Evolutionary conservation across 2,329 filamentous ascomycete genomes (phyloP).

Genomic region (Verticillium isaacii): DNA sequence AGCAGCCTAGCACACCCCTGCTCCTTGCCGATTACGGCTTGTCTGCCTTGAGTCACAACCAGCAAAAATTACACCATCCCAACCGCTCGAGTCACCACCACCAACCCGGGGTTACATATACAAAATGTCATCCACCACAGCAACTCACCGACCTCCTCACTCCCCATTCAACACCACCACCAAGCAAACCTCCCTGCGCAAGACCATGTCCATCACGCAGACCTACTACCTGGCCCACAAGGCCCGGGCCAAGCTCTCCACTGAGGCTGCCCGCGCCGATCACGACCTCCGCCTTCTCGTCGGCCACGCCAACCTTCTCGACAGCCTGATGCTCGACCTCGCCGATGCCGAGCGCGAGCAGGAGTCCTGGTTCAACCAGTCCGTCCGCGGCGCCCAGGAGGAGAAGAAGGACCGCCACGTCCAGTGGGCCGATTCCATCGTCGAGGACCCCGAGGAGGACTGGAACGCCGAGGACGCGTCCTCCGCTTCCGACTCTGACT

Average conservation of each 20-base stretch:
- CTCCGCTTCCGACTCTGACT: slow-evolving; percentile 38
- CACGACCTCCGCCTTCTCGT: slow-evolving; percentile 94
- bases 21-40: slow-evolving; percentile 3
- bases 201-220: slow-evolving; percentile 96
- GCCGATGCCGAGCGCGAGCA: slow-evolving; percentile 93
- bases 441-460: slow-evolving; percentile 58
- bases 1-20: slow-evolving; percentile 1
- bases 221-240: slow-evolving; percentile 98
- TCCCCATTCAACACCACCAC: not conserved
- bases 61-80: slow-evolving; percentile 3
- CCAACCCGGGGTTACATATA: not conserved
- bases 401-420: slow-evolving; percentile 58
- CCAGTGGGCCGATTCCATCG: slow-evolving; percentile 77
- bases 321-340: slow-evolving; percentile 87
- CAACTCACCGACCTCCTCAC: not conserved
- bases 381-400: slow-evolving; percentile 65
- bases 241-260: slow-evolving; percentile 91
- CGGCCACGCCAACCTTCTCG: slow-evolving; percentile 96
- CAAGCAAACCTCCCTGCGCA: slow-evolving; percentile 35
- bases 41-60: slow-evolving; percentile 4
- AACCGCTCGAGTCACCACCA: not conserved
- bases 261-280: slow-evolving; percentile 82
- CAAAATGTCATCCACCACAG: slow-evolving; percentile 2
- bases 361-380: slow-evolving; percentile 97
- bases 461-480: slow-evolving; percentile 37